Evolutionary conservation across 305 asterid genomes (phyloP), one percentile per base, ranked within the genome.

Genomic region (Stenogyne calaminthoides): DNA sequence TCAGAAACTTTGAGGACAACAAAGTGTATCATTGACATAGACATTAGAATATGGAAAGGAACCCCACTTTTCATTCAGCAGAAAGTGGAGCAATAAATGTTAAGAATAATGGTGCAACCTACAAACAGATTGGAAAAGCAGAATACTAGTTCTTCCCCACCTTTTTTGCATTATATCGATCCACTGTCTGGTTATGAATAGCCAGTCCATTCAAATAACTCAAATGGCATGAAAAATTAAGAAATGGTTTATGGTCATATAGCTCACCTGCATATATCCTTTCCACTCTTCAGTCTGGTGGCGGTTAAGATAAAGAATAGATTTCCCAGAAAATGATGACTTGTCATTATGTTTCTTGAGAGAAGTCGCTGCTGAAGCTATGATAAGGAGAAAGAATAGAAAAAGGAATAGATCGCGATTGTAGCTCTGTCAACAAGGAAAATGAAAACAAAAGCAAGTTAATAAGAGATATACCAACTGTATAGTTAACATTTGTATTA

Each of bases 211-310:
- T 70, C 15, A 69, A 63, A 58, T 22, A 18, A 36, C 47, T 42
- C 25, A 67, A 65, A 71, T 51, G 27, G 59, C 44, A 7, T 19
- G 54, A 36, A 71, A 25, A 10, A 25, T 40, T 12, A 66, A 65
- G 56, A 67, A 57, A 70, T 52, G 59, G 42, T 62, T 62, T 29
- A 49, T 67, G 55, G 58, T 14, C 69, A 76, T 66, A 62, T 47
- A 80, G 70, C 87, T 82, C 87, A 84, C 97, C 97, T 93, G 98
- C 98, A 93, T 93, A 88, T 89, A 91, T 82, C 98, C 98, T 83
- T 88, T 93, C 98, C 98, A 93, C 84, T 93, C 98, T 84, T 93
- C 98, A 66, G 97, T 93, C 85, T 93, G 98, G 83, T 93, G 97
- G 63, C 97, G 96, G 75, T 93, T 93, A 64, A 93, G 95, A 86